phyloP scores from a whole-genome alignment of 306 rosid species.

The Glycyrrhiza uralensis region DNA sequence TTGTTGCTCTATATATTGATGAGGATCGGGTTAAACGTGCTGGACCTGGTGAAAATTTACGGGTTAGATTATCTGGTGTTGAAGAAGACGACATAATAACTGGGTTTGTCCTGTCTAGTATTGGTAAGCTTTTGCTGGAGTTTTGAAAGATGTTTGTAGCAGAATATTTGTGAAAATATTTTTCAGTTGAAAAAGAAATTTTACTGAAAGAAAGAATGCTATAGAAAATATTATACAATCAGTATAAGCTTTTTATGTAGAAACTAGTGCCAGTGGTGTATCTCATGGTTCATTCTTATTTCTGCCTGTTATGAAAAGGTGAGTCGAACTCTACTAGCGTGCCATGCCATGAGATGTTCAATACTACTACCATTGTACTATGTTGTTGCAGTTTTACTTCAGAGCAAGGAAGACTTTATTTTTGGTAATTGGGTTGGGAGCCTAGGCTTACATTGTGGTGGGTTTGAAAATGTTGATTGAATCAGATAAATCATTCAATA shows the following conservation, averaged over 20 bases:
- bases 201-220: neutral
- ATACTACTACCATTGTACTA: neutral
- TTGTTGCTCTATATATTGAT: conserved; percentile 54
- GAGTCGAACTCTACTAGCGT: neutral
- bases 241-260: neutral
- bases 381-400: neutral
- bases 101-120: conserved; percentile 78
- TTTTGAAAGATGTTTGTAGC: neutral
- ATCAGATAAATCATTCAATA: neutral
- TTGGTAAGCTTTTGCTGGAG: conserved; percentile 45
- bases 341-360: neutral
- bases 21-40: conserved; percentile 64
- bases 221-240: neutral
- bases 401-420: neutral
- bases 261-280: neutral
- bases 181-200: neutral
- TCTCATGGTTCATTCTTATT: conserved; percentile 7
- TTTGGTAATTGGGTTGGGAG: neutral
- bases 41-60: conserved; percentile 90
- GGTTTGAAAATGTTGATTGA: neutral
- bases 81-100: conserved; percentile 75
- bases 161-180: neutral
- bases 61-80: conserved; percentile 73
- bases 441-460: neutral
- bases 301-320: neutral